These are phyloP conservation scores for Rhynchosporium graminicola DNA, from an alignment of 2,329 filamentous ascomycete species.

Conservation along the genomic window DNA sequence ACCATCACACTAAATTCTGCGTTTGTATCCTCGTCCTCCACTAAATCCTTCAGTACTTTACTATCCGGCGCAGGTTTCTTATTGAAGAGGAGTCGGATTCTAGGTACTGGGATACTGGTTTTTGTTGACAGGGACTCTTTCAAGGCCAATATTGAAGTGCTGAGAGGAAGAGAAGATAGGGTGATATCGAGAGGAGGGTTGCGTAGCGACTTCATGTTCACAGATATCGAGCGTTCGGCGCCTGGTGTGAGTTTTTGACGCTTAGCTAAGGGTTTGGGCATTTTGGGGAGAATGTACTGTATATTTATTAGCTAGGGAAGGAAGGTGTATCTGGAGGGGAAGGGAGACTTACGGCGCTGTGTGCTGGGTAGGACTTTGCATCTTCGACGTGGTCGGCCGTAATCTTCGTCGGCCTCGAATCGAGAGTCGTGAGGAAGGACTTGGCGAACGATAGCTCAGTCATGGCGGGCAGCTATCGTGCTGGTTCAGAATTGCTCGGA, in stretches of 20 bases:
- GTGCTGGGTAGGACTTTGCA: slow-evolving; percentile 72
- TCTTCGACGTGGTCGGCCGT: slow-evolving; percentile 91
- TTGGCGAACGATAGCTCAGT: slow-evolving; percentile 85
- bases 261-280: slow-evolving; percentile 56
- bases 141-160: slow-evolving; percentile 76
- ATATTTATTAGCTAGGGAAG: slow-evolving; percentile 14
- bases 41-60: slow-evolving; percentile 74
- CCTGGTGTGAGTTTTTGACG: slow-evolving; percentile 50
- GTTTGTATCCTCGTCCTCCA: slow-evolving; percentile 55
- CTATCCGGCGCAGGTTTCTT: slow-evolving; percentile 82
- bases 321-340: background rate
- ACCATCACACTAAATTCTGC: slow-evolving; percentile 89
- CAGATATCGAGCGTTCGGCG: slow-evolving; percentile 54
- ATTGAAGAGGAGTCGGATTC: slow-evolving; percentile 82
- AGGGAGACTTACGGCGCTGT: slow-evolving; percentile 65
- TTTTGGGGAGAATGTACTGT: slow-evolving; percentile 72
- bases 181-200: slow-evolving; percentile 70
- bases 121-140: slow-evolving; percentile 68
- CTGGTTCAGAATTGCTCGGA: background rate
- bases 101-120: slow-evolving; percentile 66
- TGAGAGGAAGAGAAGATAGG: slow-evolving; percentile 61
- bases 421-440: slow-evolving; percentile 77
- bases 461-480: slow-evolving; percentile 52
- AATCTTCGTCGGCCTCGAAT: slow-evolving; percentile 77
- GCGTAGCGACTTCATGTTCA: slow-evolving; percentile 74